Conservation (phyloP, 192 early-diverging fungal genomes). For the Globomyces pollinis-pini region DNA sequence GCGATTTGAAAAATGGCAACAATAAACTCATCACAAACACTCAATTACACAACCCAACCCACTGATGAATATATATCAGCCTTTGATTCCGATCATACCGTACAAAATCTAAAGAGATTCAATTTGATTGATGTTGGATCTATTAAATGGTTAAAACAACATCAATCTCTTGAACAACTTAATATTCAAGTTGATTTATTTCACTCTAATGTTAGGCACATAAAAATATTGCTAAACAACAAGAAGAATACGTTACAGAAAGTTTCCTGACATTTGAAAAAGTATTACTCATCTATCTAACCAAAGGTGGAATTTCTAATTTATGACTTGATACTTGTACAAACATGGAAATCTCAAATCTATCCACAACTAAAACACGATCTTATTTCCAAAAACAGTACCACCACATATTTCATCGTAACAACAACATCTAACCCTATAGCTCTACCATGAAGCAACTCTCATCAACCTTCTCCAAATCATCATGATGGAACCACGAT, state of each 20-base stretch:
- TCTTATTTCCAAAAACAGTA: conserved; percentile 14
- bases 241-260: conserved; percentile 41
- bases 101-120: conserved; percentile 14
- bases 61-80: conserved; percentile 6
- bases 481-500: conserved; percentile 26
- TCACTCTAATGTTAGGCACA: conserved; percentile 24
- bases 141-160: conserved; percentile 36
- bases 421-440: neutral
- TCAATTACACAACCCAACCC: no score
- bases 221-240: conserved; percentile 23
- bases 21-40: no score
- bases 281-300: conserved; percentile 18
- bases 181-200: conserved; percentile 39
- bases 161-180: conserved; percentile 33
- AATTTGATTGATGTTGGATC: conserved; percentile 21
- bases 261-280: conserved; percentile 25
- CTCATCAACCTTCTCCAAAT: conserved; percentile 44
- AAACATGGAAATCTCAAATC: conserved; percentile 36
- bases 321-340: conserved; percentile 32
- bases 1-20: no score
- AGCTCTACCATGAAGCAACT: conserved; percentile 49
- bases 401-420: conserved; percentile 39
- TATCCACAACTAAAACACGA: conserved; percentile 23
- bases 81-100: conserved; percentile 21
- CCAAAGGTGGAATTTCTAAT: conserved; percentile 28